Evolutionary conservation across 225 moss, liverwort and hornwort genomes (phyloP), one percentile per base, ranked within the genome.

Genomic region (Ulota crispa): DNA sequence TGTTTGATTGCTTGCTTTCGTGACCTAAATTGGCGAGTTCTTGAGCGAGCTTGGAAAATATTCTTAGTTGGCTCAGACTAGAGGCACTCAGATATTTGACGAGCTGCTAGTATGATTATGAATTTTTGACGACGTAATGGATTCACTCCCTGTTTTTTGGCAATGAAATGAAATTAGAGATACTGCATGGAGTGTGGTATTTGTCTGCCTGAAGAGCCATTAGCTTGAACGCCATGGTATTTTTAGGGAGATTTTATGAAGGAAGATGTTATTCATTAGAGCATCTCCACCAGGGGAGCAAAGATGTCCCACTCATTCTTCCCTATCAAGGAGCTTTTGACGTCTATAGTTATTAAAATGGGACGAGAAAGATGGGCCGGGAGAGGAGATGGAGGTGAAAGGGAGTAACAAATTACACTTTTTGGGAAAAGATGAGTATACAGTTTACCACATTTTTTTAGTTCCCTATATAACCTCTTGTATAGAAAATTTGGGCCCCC

Each of bases 11-110:
- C 15, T 64, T 68, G 68, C 1, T 68, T 68, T 2, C 34, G 13
- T 72, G 78, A 72, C 32, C 64, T 64, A 65, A 72, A 72, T 72
- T 78, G 27, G 28, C 28, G 32, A 62, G 68, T 75, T 16, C 45
- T 41, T 9, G 52, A 69, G 50, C 18, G 43, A 42, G 21, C 32
- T 78, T 78, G 28, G 61, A 62, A 54, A 14, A 3, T 13, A 13
- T 5, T 5, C 6, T 11, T 26, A 12, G 26, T 21, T 9, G 2
- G 11, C 21, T 53, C 20, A 18, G 32, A 53, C 53, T 53, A 30
- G 20, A 59, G 18, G 18, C 32, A 60, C 26, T 50, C 50, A 18
- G 50, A 16, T 18, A 50, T 1, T 16, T 60, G 4, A 27, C 27
- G 5, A 60, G 27, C 27, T 60, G 60, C 4, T 4, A 57, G 3